A percentile compares a stretch with the other conserved stretches of the same genome.
These are phyloP conservation scores for Carex cristatella DNA, from an alignment of 176 grass and related monocot species.

Conservation along the genomic window DNA sequence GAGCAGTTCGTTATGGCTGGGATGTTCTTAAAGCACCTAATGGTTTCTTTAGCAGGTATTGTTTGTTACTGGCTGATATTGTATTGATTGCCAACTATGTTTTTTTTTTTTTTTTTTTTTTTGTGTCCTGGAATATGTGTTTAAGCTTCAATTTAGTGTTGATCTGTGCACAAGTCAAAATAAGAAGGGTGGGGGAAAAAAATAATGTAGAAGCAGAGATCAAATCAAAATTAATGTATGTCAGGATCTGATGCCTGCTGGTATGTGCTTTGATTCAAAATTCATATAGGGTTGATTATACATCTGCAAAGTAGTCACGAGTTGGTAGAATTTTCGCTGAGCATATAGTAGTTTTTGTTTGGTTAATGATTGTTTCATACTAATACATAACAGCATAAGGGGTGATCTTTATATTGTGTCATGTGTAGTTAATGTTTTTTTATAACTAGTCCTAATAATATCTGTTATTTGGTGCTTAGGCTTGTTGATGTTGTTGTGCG, in stretches of 20 bases:
- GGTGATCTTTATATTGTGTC: background rate
- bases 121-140: background rate
- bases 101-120: background rate
- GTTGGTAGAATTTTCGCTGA: background rate
- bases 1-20: slow-evolving; percentile 84
- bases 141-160: background rate
- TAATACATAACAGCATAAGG: background rate
- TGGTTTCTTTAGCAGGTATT: slow-evolving; percentile 79
- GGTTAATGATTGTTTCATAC: background rate
- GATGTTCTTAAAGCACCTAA: slow-evolving; percentile 66
- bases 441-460: background rate
- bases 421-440: background rate
- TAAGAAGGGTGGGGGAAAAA: background rate
- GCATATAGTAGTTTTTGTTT: background rate
- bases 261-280: background rate
- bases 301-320: background rate
- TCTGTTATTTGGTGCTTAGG: slow-evolving; percentile 34
- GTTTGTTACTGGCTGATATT: background rate
- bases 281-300: background rate
- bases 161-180: background rate
- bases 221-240: background rate
- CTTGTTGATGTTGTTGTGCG: slow-evolving; percentile 77
- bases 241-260: background rate
- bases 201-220: background rate
- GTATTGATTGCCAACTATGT: background rate